These are phyloP conservation scores for Rhizopogon sp. DNA, from an alignment of 768 basidiomycete genomes.

Conservation along the genomic window DNA sequence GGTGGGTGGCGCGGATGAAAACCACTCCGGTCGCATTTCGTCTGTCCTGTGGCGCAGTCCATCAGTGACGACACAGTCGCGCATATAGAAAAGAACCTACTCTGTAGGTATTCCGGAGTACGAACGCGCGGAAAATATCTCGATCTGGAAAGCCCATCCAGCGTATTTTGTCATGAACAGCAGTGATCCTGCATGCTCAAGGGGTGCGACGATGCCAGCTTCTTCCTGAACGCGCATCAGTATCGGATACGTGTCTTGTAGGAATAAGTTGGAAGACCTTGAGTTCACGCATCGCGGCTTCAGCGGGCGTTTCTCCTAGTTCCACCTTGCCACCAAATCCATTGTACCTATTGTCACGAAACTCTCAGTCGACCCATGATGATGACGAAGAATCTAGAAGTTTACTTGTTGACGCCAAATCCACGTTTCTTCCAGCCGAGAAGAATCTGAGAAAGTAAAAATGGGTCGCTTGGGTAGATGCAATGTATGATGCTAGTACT, in stretches of 20 bases:
- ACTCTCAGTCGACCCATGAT: not conserved
- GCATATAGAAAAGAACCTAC: slow-evolving; percentile 36
- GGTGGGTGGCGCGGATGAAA: slow-evolving; percentile 27
- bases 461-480: not conserved
- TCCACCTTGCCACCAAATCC: slow-evolving; percentile 92
- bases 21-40: slow-evolving; percentile 88
- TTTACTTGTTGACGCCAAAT: slow-evolving; percentile 58
- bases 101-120: slow-evolving; percentile 60
- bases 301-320: slow-evolving; percentile 54
- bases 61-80: not conserved
- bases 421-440: slow-evolving; percentile 80
- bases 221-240: slow-evolving; percentile 58
- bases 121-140: slow-evolving; percentile 61
- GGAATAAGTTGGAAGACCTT: slow-evolving; percentile 33
- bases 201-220: slow-evolving; percentile 63
- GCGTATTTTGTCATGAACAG: slow-evolving; percentile 53
- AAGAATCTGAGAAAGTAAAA: slow-evolving; percentile 62
- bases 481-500: not conserved
- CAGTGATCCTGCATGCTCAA: slow-evolving; percentile 60
- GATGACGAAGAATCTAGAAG: not conserved
- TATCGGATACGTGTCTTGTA: not conserved
- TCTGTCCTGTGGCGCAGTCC: slow-evolving; percentile 52
- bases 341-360: slow-evolving; percentile 55
- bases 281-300: slow-evolving; percentile 77
- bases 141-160: slow-evolving; percentile 65